phyloP scores from a whole-genome alignment of 2,329 filamentous ascomycete species.

The Neurospora sp. region DNA sequence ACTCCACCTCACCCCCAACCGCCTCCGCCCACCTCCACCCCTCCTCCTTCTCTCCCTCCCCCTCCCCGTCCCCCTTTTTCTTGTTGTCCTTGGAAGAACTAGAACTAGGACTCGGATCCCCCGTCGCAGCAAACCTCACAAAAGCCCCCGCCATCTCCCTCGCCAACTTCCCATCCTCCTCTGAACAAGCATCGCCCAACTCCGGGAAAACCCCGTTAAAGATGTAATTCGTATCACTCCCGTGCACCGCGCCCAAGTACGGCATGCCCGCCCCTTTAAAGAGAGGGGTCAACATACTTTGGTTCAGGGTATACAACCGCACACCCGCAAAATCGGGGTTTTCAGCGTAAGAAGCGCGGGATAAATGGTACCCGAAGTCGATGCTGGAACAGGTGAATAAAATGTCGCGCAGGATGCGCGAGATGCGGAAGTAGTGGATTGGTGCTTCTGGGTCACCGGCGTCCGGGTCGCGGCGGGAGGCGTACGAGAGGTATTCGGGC shows the following conservation, averaged over 20 bases:
- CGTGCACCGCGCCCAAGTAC: slow-evolving; percentile 16
- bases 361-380: slow-evolving; percentile 14
- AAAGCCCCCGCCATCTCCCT: slow-evolving; percentile 12
- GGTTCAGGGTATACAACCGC: slow-evolving; percentile 20
- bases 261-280: slow-evolving; percentile 18
- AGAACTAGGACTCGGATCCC: slow-evolving; percentile 7
- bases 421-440: slow-evolving; percentile 16
- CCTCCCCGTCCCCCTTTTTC: neutral
- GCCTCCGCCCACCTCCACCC: slow-evolving; percentile 15
- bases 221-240: slow-evolving; percentile 21
- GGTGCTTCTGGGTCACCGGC: slow-evolving; percentile 12
- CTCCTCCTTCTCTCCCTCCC: neutral
- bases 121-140: slow-evolving; percentile 18
- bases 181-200: slow-evolving; percentile 7
- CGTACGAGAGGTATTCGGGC: slow-evolving; percentile 13
- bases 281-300: slow-evolving; percentile 20
- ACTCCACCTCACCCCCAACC: too few relatives aligned
- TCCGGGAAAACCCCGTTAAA: slow-evolving; percentile 16
- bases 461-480: slow-evolving; percentile 7
- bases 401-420: slow-evolving; percentile 17
- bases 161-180: slow-evolving; percentile 11
- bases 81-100: neutral
- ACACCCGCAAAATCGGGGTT: slow-evolving; percentile 11
- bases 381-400: slow-evolving; percentile 18
- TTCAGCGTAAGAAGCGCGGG: slow-evolving; percentile 1